Evolutionary conservation across 495 filamentous ascomycete genomes (phyloP), one percentile per base, ranked within the genome.

Genomic region (Penicillium salamii): DNA sequence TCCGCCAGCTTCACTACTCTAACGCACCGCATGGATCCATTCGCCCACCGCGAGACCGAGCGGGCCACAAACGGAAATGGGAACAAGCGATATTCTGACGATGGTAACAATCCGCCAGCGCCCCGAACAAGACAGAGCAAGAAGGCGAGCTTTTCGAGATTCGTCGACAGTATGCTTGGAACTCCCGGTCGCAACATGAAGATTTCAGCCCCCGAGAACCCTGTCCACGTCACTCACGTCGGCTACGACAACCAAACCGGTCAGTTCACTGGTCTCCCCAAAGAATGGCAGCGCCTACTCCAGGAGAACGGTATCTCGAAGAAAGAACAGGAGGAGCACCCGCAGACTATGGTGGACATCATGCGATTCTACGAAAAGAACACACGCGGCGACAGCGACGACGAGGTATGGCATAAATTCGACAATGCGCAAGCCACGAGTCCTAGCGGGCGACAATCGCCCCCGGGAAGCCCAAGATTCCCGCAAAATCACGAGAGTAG

Each of bases 281-380:
- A 95, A 67, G 93, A 98, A 78, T 98, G 93, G 93, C 93, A 98
- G 70, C 84, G 88, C 33, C 79, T 96, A 62, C 81, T 98, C 55
- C 88, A 93, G 71, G 91, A 96, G 66, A 96, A 87, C 69, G 93
- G 93, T 47, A 97, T 98, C 58, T 88, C 92, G 4, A 89, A 96
- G 72, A 90, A 90, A 69, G 93, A 97, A 61, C 91, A 95, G 69
- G 86, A 95, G 66, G 85, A 95, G 68, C 89, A 98, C 61, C 93
- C 93, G 1, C 90, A 97, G 63, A 88, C 90, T 40, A 88, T 97
- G 62, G 84, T 91, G 54, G 88, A 98, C 63, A 91, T 98, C 62
- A 89, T 98, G 69, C 86, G 84, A 37, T 97, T 97, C 67, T 97
- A 95, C 70, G 92, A 96, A 61, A 91, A 96, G 66, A 95, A 89